Base-by-base conservation (phyloP, 2,329 filamentous ascomycete genomes). In the Sarocladiaceae sp. region DNA sequence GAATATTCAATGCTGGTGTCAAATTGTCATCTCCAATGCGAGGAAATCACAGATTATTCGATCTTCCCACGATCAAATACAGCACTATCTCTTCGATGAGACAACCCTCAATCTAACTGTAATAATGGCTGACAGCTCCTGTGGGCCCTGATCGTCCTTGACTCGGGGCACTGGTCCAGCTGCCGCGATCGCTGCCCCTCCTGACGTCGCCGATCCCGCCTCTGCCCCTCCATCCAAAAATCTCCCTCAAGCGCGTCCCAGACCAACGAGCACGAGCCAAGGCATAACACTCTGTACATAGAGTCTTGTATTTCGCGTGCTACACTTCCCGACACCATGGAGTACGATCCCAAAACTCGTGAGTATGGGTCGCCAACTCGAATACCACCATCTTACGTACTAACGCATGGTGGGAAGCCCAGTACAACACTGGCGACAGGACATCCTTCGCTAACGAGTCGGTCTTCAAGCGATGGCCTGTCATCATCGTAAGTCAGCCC, bases 401-500 rank as follows among this genome's bases (percentile, higher is more conserved):
- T n/a, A n/a, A n/a, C n/a, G n/a, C n/a, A n/a, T n/a, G n/a, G n/a
- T n/a, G n/a, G n/a, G n/a, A 62, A 95, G 89, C 86, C 44, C 84
- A 83, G 55, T 95, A 87, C 67, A 79, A 77, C 60, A 97, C 91
- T 33, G 84, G 80, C 61, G 92, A 97, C 73, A 82, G 82, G 62
- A 88, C 79, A 37, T 97, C 91, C 46, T 97, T 97, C 66, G 94
- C 88, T 50, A 90, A 85, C 69, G 77, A 85, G 55, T 96, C 94
- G 8, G 93, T 90, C 29, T 80, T 87, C 63, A 86, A 91, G 59
- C 80, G 94, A 67, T 99, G 93, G 94, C 94, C 94, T 15, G 78
- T 96, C 53, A 99, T 99, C 65, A 73, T 99, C 61, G 90, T 95
- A 62, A 66, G 80, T 65, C 44, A 52, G 1, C 15, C n/a, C 20